Base-by-base conservation (phyloP, 23 red algal genomes). In the Rhodosorus marinus region DNA sequence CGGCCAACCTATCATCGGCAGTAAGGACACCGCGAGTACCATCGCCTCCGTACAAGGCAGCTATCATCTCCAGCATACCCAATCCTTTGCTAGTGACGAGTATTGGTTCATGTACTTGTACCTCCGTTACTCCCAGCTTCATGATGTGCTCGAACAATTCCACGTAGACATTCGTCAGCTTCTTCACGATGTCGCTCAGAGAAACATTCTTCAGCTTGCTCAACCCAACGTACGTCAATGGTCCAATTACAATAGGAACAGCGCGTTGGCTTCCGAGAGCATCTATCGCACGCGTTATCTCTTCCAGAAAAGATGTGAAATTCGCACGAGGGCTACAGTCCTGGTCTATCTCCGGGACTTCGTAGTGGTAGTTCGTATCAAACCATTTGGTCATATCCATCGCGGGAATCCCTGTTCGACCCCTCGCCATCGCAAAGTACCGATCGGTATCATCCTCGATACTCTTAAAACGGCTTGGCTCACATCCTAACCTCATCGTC, bases 291-390 rank as follows among this genome's bases (percentile, higher is more conserved):
- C 25, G 24, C 21, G 48, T 22, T 30, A 82, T 47, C 41, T 50
- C 50, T 24, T 38, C 31, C 8, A 82, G 32, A 22, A 64, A 61
- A 1, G 64, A 41, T 14, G 48, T 42, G 43, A 66, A 82, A 21
- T 59, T 57, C 11, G 76, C 57, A 7, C 42, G 20, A 6, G 64
- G 62, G 35, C 26, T 20, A 4, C 35, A 49, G 22, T 70, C 48
- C 0, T 34, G 40, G 31, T 66, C 55, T 7, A 93, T 19, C 66
- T 93, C 83, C 0, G 83, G 83, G 2, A 93, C 83, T 1, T 81
- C 55, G 25, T 81, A 81, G 59, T 93, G 83, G 31, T 81, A 93
- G 74, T 93, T 93, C 33, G 72, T 80, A 29, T 78, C 74, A 38
- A 81, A 81, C 51, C 53, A 93, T 69, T 93, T 93, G 64, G 60